Evolutionary conservation across 1,284 basidiomycete species (phyloP).

Genomic region (Ustilago cynodontis): DNA sequence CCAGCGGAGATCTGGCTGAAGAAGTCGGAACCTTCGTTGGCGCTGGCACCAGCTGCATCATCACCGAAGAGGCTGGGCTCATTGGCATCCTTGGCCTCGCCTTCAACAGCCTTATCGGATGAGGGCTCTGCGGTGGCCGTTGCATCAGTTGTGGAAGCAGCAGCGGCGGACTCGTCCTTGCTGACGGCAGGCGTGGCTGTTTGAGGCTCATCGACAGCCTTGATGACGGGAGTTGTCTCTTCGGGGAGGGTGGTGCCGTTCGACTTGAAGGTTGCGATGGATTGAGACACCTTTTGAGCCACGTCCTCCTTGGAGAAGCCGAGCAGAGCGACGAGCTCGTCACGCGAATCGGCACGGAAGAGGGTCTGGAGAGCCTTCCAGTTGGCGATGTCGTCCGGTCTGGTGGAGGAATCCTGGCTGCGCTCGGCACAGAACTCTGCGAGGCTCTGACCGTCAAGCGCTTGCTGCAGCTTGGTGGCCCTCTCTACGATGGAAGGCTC

Average conservation of each 20-base stretch:
- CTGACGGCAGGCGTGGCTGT: slow-evolving; percentile 64
- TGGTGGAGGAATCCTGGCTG: slow-evolving; percentile 65
- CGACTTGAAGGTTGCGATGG: slow-evolving; percentile 77
- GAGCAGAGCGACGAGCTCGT: slow-evolving; percentile 89
- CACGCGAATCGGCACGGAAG: slow-evolving; percentile 87
- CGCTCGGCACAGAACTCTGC: slow-evolving; percentile 66
- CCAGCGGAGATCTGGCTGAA: slow-evolving; percentile 79
- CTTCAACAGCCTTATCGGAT: slow-evolving; percentile 26
- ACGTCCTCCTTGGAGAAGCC: slow-evolving; percentile 94
- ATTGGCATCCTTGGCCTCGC: slow-evolving; percentile 71
- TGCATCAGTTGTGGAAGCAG: slow-evolving; percentile 72
- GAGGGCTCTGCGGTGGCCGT: slow-evolving; percentile 8
- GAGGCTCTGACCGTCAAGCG: slow-evolving; percentile 74
- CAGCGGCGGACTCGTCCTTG: slow-evolving; percentile 72
- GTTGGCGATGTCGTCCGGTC: slow-evolving; percentile 71
- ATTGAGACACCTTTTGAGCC: slow-evolving; percentile 81
- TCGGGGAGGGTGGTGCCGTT: slow-evolving; percentile 58
- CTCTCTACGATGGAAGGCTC: slow-evolving; percentile 83
- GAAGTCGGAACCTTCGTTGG: slow-evolving; percentile 84
- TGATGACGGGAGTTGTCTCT: slow-evolving; percentile 66
- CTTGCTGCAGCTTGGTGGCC: slow-evolving; percentile 79
- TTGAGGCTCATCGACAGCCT: slow-evolving; percentile 47
- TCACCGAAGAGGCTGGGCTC: slow-evolving; percentile 87
- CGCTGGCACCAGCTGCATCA: slow-evolving; percentile 73
- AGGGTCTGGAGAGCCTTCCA: slow-evolving; percentile 92